Conservation (phyloP, 192 early-diverging fungal genomes). For the Glomus cerebriforme region DNA sequence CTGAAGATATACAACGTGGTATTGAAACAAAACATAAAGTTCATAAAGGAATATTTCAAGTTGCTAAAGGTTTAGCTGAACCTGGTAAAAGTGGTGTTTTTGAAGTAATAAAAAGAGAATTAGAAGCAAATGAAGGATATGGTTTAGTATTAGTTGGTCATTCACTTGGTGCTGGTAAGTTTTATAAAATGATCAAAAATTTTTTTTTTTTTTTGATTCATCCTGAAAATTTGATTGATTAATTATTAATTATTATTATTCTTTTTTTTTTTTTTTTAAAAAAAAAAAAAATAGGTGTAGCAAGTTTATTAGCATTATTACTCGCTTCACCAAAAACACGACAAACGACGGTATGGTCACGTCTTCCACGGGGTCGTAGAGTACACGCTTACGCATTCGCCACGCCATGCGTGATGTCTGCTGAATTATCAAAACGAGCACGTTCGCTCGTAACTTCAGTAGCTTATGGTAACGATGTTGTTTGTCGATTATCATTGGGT, state of each 20-base stretch:
- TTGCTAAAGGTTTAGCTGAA: slow-evolving; percentile 44
- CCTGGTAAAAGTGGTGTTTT: slow-evolving; percentile 44
- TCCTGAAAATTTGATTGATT: too few relatives aligned
- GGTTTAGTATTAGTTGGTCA: slow-evolving; percentile 51
- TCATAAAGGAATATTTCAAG: slow-evolving; percentile 48
- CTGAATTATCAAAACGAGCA: slow-evolving; percentile 43
- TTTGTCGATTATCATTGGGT: slow-evolving; percentile 40
- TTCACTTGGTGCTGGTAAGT: slow-evolving; percentile 51
- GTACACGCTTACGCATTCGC: slow-evolving; percentile 52
- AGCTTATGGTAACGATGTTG: slow-evolving; percentile 40
- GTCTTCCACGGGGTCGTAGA: slow-evolving; percentile 45
- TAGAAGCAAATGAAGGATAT: slow-evolving; percentile 45
- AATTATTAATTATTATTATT: too few relatives aligned
- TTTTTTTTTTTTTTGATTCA: too few relatives aligned
- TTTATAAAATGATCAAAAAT: too few relatives aligned
- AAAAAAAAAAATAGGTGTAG: too few relatives aligned
- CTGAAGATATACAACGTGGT: slow-evolving; percentile 38
- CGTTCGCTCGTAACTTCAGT: slow-evolving; percentile 43
- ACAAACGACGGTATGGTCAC: slow-evolving; percentile 39
- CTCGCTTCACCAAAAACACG: slow-evolving; percentile 47
- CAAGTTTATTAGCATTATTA: slow-evolving; percentile 46
- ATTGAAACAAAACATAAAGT: slow-evolving; percentile 41
- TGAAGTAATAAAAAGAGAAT: slow-evolving; percentile 45
- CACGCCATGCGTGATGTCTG: slow-evolving; percentile 47
- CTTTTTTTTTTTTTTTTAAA: neutral